Conservation (phyloP, 2,329 filamentous ascomycete species). For the Trichothecium sympodiale region DNA sequence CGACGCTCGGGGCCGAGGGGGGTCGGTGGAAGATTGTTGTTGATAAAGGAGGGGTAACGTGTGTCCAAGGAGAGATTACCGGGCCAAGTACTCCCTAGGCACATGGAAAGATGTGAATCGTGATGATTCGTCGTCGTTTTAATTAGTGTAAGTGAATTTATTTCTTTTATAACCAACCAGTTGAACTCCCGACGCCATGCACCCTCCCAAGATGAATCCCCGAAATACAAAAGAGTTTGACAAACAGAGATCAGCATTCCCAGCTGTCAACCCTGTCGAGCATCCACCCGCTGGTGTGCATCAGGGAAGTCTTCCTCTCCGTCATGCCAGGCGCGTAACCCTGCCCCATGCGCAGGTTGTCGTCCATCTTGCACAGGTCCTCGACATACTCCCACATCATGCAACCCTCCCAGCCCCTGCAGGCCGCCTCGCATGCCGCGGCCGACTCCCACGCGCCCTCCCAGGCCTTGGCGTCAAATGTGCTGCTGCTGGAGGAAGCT, state of each 20-base stretch:
- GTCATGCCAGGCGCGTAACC: slow-evolving; percentile 12
- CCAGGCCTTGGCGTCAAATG: slow-evolving; percentile 9
- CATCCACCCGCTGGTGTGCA: slow-evolving; percentile 14
- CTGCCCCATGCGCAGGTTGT: slow-evolving; percentile 12
- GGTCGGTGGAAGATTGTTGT: too few relatives aligned
- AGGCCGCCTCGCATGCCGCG: slow-evolving; percentile 12
- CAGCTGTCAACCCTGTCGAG: slow-evolving; percentile 10
- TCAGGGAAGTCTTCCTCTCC: slow-evolving; percentile 12
- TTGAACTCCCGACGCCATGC: too few relatives aligned
- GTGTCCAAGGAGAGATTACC: too few relatives aligned
- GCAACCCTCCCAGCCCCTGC: slow-evolving; percentile 10
- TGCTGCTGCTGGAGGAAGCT: background rate
- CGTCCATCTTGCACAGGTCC: slow-evolving; percentile 14
- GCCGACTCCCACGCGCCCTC: slow-evolving; percentile 11
- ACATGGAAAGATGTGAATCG: too few relatives aligned
- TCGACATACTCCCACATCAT: slow-evolving; percentile 12
- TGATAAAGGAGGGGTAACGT: too few relatives aligned
- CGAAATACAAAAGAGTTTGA: too few relatives aligned
- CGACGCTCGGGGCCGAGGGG: too few relatives aligned
- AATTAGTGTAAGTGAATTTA: too few relatives aligned
- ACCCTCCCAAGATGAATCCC: too few relatives aligned
- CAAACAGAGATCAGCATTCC: slow-evolving; percentile 8
- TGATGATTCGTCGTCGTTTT: too few relatives aligned
- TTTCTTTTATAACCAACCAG: too few relatives aligned
- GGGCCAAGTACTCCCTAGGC: too few relatives aligned